Conservation (phyloP, 2,329 filamentous ascomycete species). For the Clonostachys byssicola region DNA sequence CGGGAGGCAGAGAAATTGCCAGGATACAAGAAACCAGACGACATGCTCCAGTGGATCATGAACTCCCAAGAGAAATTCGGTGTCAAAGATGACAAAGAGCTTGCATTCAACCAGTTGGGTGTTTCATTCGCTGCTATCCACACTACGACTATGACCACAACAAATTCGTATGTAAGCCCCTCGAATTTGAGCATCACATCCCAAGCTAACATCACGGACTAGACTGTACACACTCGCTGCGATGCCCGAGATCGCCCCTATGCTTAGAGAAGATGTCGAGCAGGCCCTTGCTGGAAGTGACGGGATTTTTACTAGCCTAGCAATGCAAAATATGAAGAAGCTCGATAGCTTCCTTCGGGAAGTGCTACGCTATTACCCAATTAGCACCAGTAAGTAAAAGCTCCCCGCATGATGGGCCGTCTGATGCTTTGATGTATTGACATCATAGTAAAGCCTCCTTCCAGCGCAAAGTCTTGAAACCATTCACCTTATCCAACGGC, state of each 20-base stretch:
- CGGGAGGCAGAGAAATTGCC: conserved; percentile 8
- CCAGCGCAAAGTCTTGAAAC: conserved; percentile 41
- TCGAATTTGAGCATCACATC: not conserved
- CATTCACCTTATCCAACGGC: conserved; percentile 49
- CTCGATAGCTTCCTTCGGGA: conserved; percentile 35
- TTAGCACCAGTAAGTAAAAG: conserved; percentile 19
- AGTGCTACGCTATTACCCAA: conserved; percentile 22
- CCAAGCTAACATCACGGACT: not conserved
- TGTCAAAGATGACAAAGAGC: conserved; percentile 20
- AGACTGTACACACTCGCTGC: conserved; percentile 48
- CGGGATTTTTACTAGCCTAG: conserved; percentile 24
- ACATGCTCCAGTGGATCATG: conserved; percentile 43
- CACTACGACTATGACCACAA: conserved; percentile 39
- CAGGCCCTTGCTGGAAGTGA: conserved; percentile 25
- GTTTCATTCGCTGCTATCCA: conserved; percentile 47
- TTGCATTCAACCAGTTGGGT: conserved; percentile 34
- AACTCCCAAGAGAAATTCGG: conserved; percentile 26
- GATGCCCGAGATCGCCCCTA: conserved; percentile 42
- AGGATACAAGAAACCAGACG: conserved; percentile 27
- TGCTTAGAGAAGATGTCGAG: conserved; percentile 45
- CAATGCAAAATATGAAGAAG: conserved; percentile 30
- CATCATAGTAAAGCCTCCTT: conserved; percentile 29
- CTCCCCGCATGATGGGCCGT: not conserved
- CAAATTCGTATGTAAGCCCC: conserved; percentile 28
- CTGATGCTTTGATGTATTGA: not conserved